Evolutionary conservation across 225 moss, liverwort and hornwort species (phyloP), one percentile per base, ranked within the genome.

Genomic region (Climacium dendroides): DNA sequence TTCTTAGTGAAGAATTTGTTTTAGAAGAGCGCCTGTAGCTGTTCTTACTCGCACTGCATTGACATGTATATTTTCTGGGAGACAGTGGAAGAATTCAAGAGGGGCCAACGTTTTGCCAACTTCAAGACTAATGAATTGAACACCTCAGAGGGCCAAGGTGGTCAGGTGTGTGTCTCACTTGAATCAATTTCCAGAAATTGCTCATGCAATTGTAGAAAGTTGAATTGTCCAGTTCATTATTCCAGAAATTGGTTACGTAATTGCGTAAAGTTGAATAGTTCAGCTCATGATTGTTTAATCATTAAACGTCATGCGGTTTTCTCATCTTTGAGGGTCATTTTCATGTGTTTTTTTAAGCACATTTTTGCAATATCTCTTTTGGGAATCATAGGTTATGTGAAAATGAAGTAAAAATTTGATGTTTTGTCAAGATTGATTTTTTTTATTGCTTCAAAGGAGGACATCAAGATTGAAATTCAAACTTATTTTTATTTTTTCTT

Each of bases 101-200:
- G 94, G 89, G 98, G 92, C 26, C 98, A 98, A 87, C 94, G 96
- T 63, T 97, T 93, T 84, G 93, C 94, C 32, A 97, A 98, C 92
- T 98, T 96, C 92, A 98, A 97, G 90, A 98, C 98, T 19, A 98
- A 98, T 85, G 97, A 97, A 92, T 25, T 91, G 74, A 98, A 98
- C 90, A 98, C 97, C 29, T 88, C 60, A 24, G 97, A 97, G 88
- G 97, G 97, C 60, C 92, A 97, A 93, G 97, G 98, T 86, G 98
- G 98, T 73, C 96, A 98, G 98, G 98, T 98, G 76, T 62, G 75
- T 78, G 84, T 74, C 37, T 78, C 67, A 13, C 39, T 74, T 75
- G 63, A 52, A 57, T 79, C 80, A 54, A 54, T 78, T 75, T 82
- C 54, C 64, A 35, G 32, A 73, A 52, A 54, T 79, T 85, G 37